Conservation (phyloP, 2,329 filamentous ascomycete species). For the Fusarium algeriense region DNA sequence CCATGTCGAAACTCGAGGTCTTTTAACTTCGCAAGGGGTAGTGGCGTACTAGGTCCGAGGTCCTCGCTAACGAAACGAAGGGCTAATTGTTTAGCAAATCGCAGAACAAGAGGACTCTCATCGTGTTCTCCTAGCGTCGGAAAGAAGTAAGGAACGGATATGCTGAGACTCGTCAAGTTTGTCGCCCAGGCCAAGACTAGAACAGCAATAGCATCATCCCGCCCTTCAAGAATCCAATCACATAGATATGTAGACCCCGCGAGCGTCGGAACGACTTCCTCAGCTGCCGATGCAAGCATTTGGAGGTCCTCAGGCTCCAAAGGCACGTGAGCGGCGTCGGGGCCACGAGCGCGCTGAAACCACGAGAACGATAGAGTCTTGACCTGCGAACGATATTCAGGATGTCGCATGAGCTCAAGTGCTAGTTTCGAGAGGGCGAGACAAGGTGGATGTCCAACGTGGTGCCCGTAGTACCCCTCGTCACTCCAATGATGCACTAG, state of each 20-base stretch:
- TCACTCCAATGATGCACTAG: background rate
- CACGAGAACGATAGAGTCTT: background rate
- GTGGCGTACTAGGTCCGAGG: fast-evolving
- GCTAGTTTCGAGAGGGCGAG: background rate
- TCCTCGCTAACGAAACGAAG: background rate
- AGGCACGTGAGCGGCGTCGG: fast-evolving
- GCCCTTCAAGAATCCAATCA: fast-evolving
- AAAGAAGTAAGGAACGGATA: background rate
- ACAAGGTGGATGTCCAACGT: background rate
- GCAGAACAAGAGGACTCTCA: background rate
- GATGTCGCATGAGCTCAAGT: background rate
- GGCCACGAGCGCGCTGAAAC: fast-evolving
- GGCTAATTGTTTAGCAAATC: background rate
- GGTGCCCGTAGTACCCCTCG: background rate
- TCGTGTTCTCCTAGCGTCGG: fast-evolving
- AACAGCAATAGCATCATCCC: background rate
- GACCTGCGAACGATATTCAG: constrained; percentile 2
- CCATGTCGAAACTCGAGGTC: background rate
- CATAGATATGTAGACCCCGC: background rate
- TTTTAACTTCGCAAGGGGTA: background rate
- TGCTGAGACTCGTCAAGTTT: background rate
- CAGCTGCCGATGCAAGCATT: background rate
- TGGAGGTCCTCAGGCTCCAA: background rate
- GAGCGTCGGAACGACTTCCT: background rate
- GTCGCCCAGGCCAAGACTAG: background rate